These are phyloP conservation scores for Myxozyma monticola DNA, from an alignment of 805 yeast genomes.

Conservation along the genomic window DNA sequence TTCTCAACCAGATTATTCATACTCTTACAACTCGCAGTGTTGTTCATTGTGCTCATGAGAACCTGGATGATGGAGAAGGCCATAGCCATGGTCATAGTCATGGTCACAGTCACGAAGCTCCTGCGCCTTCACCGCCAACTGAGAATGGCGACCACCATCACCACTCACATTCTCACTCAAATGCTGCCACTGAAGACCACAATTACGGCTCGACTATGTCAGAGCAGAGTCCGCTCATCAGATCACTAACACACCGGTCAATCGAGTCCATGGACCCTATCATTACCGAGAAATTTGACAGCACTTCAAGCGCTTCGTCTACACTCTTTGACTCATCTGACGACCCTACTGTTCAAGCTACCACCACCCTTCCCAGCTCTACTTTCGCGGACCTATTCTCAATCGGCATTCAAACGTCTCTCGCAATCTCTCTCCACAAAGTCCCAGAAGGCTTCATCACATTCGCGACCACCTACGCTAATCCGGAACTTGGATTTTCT, in stretches of 20 bases:
- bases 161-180: slow-evolving; percentile 11
- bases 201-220: slow-evolving; percentile 13
- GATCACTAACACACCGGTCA: not conserved
- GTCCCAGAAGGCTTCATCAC: slow-evolving; percentile 94
- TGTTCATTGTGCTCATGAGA: slow-evolving; percentile 79
- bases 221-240: slow-evolving; percentile 3
- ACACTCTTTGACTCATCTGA: slow-evolving; percentile 20
- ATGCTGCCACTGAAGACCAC: not conserved
- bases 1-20: slow-evolving; percentile 68
- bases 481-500: slow-evolving; percentile 68
- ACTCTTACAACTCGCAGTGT: slow-evolving; percentile 74
- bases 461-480: slow-evolving; percentile 69
- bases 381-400: slow-evolving; percentile 80
- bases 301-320: slow-evolving; percentile 13
- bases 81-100: slow-evolving; percentile 32
- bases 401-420: slow-evolving; percentile 85
- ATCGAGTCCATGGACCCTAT: not conserved
- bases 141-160: slow-evolving; percentile 11
- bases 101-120: slow-evolving; percentile 30
- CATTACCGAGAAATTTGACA: too few relatives aligned
- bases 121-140: not conserved
- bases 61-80: slow-evolving; percentile 35
- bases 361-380: slow-evolving; percentile 67
- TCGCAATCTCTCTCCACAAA: slow-evolving; percentile 86
- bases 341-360: slow-evolving; percentile 36